Conservation (phyloP, 441 rosid species). For the Raphanus hybrid region DNA sequence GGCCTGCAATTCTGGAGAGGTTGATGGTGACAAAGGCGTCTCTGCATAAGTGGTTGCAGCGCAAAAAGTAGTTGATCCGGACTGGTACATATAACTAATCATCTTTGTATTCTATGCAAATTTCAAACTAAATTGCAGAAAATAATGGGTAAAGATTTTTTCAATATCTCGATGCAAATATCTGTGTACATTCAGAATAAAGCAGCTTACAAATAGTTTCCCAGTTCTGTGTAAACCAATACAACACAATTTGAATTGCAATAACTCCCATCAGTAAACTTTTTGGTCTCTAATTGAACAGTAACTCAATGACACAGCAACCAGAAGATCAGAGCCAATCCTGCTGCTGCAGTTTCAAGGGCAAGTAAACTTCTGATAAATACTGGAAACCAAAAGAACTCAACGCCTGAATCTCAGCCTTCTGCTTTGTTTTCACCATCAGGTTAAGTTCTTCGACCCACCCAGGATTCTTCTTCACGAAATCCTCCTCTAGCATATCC, state of each 20-base stretch:
- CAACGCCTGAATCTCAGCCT: constrained; percentile 99
- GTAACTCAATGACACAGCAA: too few species aligned
- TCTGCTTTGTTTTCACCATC: constrained; percentile 97
- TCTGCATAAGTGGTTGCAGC: constrained; percentile 64
- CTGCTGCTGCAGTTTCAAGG: constrained; percentile 95
- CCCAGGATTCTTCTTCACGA: constrained; percentile 97
- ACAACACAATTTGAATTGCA: too few species aligned
- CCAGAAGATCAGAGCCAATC: constrained; percentile 88
- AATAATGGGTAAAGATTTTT: not conserved
- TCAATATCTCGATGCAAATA: constrained; percentile 6
- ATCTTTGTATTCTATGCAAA: constrained; percentile 24
- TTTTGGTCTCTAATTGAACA: too few species aligned
- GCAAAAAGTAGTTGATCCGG: constrained; percentile 43
- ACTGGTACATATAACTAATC: constrained; percentile 44
- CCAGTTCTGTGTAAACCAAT: constrained; percentile 14
- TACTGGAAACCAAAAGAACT: constrained; percentile 95
- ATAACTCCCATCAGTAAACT: too few species aligned
- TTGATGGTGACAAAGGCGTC: constrained; percentile 74
- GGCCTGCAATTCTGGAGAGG: constrained; percentile 65
- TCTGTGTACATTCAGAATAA: constrained; percentile 5
- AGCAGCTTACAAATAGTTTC: constrained; percentile 7
- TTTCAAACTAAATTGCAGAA: constrained; percentile 19
- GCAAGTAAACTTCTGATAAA: constrained; percentile 94
- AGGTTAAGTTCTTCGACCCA: constrained; percentile 97
- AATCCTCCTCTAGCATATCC: constrained; percentile 93